These are phyloP conservation scores for Epicoccum nigrum DNA, from an alignment of 2,329 filamentous ascomycete genomes.

Conservation along the genomic window DNA sequence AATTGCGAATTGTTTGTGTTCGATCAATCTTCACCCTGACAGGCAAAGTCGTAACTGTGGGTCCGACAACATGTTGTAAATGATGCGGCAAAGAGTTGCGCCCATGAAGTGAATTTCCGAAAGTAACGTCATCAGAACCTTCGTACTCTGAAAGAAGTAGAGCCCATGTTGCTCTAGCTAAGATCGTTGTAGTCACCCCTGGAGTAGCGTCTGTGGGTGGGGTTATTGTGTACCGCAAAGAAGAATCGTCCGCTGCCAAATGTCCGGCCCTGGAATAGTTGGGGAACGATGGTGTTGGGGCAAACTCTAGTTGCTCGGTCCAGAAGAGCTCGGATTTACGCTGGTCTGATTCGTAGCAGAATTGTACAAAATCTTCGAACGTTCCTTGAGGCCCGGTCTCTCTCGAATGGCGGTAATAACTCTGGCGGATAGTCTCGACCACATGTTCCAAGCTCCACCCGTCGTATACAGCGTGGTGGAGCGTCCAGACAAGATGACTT, in stretches of 20 bases:
- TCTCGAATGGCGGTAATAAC: no score
- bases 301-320: background rate
- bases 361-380: no score
- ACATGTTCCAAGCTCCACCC: background rate
- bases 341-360: background rate
- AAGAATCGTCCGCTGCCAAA: background rate
- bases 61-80: background rate
- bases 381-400: no score
- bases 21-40: background rate
- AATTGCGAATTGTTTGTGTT: background rate
- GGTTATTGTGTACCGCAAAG: background rate
- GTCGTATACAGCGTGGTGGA: slow-evolving; percentile 4
- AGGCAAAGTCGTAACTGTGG: slow-evolving; percentile 1
- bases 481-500: background rate
- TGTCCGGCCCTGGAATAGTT: background rate
- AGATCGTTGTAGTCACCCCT: background rate
- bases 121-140: slow-evolving; percentile 1
- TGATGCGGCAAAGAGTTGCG: background rate
- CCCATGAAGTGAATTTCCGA: slow-evolving; percentile 1
- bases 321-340: background rate
- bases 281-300: background rate
- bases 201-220: background rate
- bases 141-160: slow-evolving; percentile 1
- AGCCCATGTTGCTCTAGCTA: slow-evolving; percentile 2
- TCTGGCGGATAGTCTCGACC: no score